Evolutionary conservation across 139 green algal species (phyloP), one percentile per base, ranked within the genome.

Genomic region (Edaphochlamys debaryana): DNA sequence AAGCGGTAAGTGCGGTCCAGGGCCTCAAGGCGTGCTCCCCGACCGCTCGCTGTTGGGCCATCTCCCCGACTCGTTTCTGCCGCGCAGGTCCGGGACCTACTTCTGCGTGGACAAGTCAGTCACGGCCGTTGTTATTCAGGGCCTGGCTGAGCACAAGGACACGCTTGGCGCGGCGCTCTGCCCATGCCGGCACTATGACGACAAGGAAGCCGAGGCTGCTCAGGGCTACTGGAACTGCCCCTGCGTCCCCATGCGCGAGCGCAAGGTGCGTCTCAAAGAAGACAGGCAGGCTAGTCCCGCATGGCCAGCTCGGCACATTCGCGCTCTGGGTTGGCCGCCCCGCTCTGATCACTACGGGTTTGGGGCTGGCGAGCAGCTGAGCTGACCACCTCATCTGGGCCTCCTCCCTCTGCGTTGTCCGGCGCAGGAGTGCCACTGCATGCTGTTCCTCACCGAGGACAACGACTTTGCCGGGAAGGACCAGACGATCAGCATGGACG

Each of bases 211-310:
- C 17, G 98, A 99, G 86, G 98, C 94, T 4, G 90, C 94, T 13
- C 90, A 97, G 85, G 97, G 98, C 13, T 99, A 98, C 91, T 99
- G 98, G 98, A 99, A 99, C 90, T 99, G 98, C 89, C 98, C 98
- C 0, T 99, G 98, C 79, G 97, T 99, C 52, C 98, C 98, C 23
- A 99, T 99, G 98, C 90, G 98, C 32, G 97, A 99, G 84, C 91
- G 94, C 50, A 97, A 98, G 92, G 93, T 96, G 72, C 37, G 66
- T n/a, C n/a, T n/a, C n/a, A n/a, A n/a, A n/a, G n/a, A n/a, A n/a
- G n/a, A n/a, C 30, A 62, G 40, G n/a, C 25, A 69, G 29, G n/a
- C n/a, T n/a, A n/a, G n/a, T n/a, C n/a, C n/a, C n/a, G n/a, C n/a
- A n/a, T n/a, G n/a, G n/a, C n/a, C n/a, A n/a, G n/a, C n/a, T n/a